These are phyloP conservation scores for Plasmodiophora brassicae DNA, from an alignment of 208 protist species.

Conservation along the genomic window DNA sequence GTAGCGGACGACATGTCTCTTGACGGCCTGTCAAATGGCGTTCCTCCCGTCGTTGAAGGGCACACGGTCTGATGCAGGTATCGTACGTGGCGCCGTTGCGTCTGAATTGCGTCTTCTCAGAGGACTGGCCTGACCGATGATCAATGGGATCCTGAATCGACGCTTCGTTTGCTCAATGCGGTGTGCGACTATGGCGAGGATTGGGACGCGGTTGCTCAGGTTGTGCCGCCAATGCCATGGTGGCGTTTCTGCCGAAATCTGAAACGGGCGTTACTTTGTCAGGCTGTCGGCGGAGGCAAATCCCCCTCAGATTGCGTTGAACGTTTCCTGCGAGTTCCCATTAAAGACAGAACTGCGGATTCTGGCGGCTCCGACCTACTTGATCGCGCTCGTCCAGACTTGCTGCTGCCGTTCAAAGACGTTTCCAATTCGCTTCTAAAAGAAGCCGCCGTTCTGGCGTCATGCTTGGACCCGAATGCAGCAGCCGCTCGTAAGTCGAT, in stretches of 20 bases:
- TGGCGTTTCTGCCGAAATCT: neutral
- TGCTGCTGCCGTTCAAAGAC: neutral
- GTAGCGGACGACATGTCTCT: too few relatives aligned
- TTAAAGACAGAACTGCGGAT: neutral
- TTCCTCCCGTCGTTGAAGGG: too few relatives aligned
- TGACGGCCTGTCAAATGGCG: too few relatives aligned
- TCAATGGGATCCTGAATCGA: too few relatives aligned
- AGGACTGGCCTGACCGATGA: too few relatives aligned
- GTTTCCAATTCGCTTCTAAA: neutral
- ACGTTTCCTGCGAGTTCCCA: neutral
- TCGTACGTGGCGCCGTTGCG: too few relatives aligned
- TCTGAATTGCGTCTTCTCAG: neutral
- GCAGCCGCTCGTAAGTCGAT: too few relatives aligned
- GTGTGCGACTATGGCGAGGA: neutral
- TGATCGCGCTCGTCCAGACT: neutral
- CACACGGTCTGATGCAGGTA: too few relatives aligned
- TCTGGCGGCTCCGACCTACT: neutral
- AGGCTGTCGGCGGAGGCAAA: neutral
- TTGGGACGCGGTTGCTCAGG: neutral
- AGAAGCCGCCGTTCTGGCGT: neutral
- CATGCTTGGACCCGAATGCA: neutral
- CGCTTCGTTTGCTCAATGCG: neutral
- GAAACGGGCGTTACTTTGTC: neutral
- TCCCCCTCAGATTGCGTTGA: neutral
- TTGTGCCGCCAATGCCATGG: too few relatives aligned